Evolutionary conservation across 2,329 filamentous ascomycete species (phyloP).

Genomic region (Colletotrichum liaoningense): DNA sequence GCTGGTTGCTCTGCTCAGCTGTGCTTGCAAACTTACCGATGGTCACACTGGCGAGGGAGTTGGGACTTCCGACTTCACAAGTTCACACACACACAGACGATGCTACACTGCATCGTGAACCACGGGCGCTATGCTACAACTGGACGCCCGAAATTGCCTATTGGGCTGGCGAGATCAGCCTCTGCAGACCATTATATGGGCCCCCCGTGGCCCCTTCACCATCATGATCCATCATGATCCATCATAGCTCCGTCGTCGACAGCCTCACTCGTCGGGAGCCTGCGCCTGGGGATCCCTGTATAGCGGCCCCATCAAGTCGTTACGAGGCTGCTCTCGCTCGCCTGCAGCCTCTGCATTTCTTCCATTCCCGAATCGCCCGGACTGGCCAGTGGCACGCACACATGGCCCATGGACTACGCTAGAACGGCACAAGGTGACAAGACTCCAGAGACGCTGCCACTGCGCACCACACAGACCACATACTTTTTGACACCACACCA

Average conservation of each 20-base stretch:
- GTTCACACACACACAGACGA: constrained; percentile 10
- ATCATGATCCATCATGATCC: constrained; percentile 23
- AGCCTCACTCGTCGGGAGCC: constrained; percentile 48
- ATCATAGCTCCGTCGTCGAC: constrained; percentile 38
- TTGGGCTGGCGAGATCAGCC: constrained; percentile 36
- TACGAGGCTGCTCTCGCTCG: constrained; percentile 47
- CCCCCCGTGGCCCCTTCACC: neutral
- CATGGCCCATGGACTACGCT: neutral
- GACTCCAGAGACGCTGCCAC: neutral
- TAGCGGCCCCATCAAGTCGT: constrained; percentile 35
- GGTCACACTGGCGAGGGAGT: neutral
- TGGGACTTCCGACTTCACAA: neutral
- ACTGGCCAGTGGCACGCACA: neutral
- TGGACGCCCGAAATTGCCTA: constrained; percentile 32
- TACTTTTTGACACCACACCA: neutral
- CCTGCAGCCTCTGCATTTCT: constrained; percentile 7
- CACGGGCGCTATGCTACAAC: constrained; percentile 29
- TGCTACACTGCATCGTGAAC: constrained; percentile 34
- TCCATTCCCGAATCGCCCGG: neutral
- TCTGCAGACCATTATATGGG: constrained; percentile 31
- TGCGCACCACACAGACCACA: constrained; percentile 3
- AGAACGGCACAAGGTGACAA: neutral
- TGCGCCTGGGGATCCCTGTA: constrained; percentile 41
- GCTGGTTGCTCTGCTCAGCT: neutral
- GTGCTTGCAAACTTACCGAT: neutral